phyloP scores from a whole-genome alignment of 73 alveolate genomes.

The Uronychia binucleata region DNA sequence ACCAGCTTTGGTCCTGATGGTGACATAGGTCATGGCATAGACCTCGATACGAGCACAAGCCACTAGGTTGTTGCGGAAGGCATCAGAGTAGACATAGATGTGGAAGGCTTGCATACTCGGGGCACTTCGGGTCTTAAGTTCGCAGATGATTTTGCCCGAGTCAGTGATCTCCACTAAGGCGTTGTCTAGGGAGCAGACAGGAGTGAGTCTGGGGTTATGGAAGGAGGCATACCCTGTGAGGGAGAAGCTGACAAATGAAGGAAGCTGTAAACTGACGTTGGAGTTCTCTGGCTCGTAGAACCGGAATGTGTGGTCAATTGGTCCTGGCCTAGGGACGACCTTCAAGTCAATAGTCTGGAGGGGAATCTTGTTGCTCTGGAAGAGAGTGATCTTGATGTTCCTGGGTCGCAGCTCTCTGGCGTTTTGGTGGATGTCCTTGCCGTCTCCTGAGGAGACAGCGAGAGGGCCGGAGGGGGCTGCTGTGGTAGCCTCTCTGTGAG shows the following conservation, averaged over 20 bases:
- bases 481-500: constrained; percentile 39
- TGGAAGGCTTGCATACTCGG: constrained; percentile 47
- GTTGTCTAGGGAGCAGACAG: constrained; percentile 1
- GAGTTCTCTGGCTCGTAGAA: constrained; percentile 63
- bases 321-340: constrained; percentile 58
- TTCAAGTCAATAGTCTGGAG: constrained; percentile 43
- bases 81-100: constrained; percentile 33
- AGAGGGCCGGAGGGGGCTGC: not conserved
- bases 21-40: constrained; percentile 17
- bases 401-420: constrained; percentile 19
- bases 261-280: constrained; percentile 32
- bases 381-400: constrained; percentile 28
- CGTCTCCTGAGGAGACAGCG: not conserved
- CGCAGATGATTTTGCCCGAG: constrained; percentile 26
- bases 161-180: constrained; percentile 15
- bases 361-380: constrained; percentile 41
- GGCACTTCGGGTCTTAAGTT: constrained; percentile 30
- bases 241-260: constrained; percentile 54
- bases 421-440: not conserved
- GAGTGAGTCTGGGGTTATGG: not conserved
- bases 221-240: constrained; percentile 19
- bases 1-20: constrained; percentile 29
- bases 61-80: constrained; percentile 18
- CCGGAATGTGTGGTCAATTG: constrained; percentile 57
- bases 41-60: constrained; percentile 46